Evolutionary conservation across 148 eudicot genomes (phyloP).

Genomic region (Vaccinium corymbosum): DNA sequence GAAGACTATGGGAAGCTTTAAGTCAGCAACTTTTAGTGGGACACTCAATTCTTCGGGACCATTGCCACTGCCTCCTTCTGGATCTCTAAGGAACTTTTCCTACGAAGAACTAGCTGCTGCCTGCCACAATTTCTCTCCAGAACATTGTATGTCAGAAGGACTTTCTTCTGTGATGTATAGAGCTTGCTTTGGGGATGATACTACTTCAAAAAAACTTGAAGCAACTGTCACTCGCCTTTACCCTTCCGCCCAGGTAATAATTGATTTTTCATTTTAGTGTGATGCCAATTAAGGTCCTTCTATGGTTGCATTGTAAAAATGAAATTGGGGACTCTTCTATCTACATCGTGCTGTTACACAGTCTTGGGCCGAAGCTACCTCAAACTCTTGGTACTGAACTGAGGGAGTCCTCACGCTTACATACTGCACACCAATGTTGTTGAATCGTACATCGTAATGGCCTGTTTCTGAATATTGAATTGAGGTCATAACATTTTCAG

Average conservation of each 20-base stretch:
- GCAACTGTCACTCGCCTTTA: constrained; percentile 85
- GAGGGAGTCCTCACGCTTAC: not conserved
- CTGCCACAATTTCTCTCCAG: constrained; percentile 79
- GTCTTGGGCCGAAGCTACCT: not conserved
- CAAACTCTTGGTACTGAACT: not conserved
- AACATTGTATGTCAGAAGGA: constrained; percentile 75
- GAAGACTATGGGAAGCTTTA: constrained; percentile 61
- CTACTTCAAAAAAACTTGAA: constrained; percentile 53
- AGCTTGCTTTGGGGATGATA: constrained; percentile 69
- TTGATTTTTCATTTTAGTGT: constrained; percentile 42
- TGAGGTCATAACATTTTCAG: not conserved
- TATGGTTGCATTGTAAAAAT: not conserved
- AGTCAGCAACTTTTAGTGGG: constrained; percentile 51
- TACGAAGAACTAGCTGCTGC: constrained; percentile 76
- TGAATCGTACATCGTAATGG: not conserved
- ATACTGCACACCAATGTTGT: not conserved
- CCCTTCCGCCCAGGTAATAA: constrained; percentile 61
- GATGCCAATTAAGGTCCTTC: not conserved
- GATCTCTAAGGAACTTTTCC: constrained; percentile 54
- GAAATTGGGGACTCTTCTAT: not conserved
- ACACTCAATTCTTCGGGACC: constrained; percentile 72
- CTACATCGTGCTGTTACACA: not conserved
- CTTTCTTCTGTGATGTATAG: constrained; percentile 66
- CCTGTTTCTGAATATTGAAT: not conserved
- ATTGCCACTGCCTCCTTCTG: constrained; percentile 67